A percentile compares a stretch with the other conserved stretches of the same genome.
These are phyloP conservation scores for Yamadazyma scolyti DNA, from an alignment of 805 yeast species.

Conservation along the genomic window DNA sequence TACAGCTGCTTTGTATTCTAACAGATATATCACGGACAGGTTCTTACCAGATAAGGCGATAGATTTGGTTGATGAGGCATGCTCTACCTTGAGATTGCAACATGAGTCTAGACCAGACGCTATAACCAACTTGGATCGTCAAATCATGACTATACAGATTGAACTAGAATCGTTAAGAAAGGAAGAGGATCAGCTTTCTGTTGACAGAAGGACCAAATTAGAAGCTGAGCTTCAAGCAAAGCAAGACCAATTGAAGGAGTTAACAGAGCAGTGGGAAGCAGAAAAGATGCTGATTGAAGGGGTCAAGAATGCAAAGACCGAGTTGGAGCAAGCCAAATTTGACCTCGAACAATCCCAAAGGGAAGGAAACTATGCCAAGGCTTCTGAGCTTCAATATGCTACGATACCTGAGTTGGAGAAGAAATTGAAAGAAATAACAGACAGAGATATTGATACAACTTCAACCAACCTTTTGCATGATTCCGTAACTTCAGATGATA, in stretches of 20 bases:
- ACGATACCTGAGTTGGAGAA: slow-evolving; percentile 76
- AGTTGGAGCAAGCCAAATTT: slow-evolving; percentile 76
- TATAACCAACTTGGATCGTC: slow-evolving; percentile 81
- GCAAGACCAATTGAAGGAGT: slow-evolving; percentile 59
- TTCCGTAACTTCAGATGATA: slow-evolving; percentile 90
- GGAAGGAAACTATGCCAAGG: slow-evolving; percentile 79
- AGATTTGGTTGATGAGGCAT: slow-evolving; percentile 94
- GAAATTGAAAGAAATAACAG: slow-evolving; percentile 47
- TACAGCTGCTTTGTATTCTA: slow-evolving; percentile 86
- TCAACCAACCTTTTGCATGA: slow-evolving; percentile 64
- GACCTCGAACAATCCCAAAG: slow-evolving; percentile 82
- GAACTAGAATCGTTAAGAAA: slow-evolving; percentile 92
- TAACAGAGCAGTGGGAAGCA: slow-evolving; percentile 82
- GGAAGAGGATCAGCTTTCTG: slow-evolving; percentile 82
- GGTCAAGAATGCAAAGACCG: slow-evolving; percentile 75
- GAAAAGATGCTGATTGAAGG: slow-evolving; percentile 75
- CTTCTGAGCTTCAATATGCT: slow-evolving; percentile 86
- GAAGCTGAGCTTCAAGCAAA: slow-evolving; percentile 64
- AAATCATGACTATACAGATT: slow-evolving; percentile 89
- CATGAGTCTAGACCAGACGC: slow-evolving; percentile 98
- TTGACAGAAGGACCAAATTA: slow-evolving; percentile 71
- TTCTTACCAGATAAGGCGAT: slow-evolving; percentile 95
- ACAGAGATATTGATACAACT: slow-evolving; percentile 24
- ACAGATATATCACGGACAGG: slow-evolving; percentile 87
- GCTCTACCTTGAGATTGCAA: slow-evolving; percentile 89